phyloP scores from a whole-genome alignment of 192 early-diverging fungal genomes.

The Obelidium mucronatum region DNA sequence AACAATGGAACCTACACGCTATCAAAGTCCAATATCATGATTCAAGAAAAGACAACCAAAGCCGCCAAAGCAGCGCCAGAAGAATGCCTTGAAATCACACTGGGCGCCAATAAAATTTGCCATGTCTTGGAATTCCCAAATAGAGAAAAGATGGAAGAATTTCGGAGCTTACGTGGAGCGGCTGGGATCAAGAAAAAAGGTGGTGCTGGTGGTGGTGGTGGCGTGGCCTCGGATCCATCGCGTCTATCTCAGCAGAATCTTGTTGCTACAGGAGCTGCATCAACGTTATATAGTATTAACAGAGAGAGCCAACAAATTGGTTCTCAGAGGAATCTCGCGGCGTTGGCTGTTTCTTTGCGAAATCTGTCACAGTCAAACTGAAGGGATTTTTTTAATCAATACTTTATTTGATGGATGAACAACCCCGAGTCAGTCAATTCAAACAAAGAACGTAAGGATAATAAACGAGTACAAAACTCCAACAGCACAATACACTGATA shows the following conservation, averaged over 20 bases:
- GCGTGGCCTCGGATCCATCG: too few species aligned
- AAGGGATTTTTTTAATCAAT: too few species aligned
- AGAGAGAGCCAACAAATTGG: too few species aligned
- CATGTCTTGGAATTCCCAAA: background rate
- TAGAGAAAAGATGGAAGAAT: background rate
- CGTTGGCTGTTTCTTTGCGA: too few species aligned
- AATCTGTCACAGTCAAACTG: too few species aligned
- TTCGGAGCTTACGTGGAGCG: background rate
- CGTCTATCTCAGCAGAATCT: too few species aligned
- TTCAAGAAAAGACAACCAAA: background rate
- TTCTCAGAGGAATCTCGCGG: too few species aligned
- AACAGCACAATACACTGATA: constrained; percentile 76
- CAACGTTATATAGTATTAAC: too few species aligned
- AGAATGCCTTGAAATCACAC: background rate
- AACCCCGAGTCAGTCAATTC: background rate
- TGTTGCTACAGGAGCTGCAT: too few species aligned
- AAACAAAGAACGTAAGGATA: background rate
- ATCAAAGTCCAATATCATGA: background rate
- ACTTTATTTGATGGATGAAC: too few species aligned
- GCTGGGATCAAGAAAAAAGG: background rate
- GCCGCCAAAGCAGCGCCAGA: background rate
- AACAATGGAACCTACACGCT: background rate
- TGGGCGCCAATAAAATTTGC: background rate
- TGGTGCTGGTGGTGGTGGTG: background rate
- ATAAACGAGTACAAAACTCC: constrained; percentile 73